Evolutionary conservation across 306 rosid genomes (phyloP), one percentile per base, ranked within the genome.

Genomic region (Crotalaria pallida): DNA sequence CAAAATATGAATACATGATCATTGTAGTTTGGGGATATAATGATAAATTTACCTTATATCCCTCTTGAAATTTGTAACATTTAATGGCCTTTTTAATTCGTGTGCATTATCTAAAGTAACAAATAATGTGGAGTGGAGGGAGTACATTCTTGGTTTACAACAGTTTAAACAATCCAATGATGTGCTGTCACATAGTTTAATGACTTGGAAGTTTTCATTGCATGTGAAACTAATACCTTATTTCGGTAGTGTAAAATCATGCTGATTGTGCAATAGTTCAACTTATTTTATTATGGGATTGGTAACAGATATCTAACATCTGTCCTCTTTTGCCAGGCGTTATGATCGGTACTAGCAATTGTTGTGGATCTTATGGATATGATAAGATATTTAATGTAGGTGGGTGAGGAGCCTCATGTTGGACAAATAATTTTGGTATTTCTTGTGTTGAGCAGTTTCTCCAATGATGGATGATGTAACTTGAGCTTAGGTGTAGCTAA

Each of bases 271-370:
- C 10, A 34, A 6, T 7, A 34, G 0, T 8, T 34, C 8, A 34
- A 31, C 1, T 8, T 34, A 8, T 7, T 1, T 34, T 38, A 38
- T 38, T 12, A 15, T 45, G 51, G 19, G 51, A 45, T 15, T 45
- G 36, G 11, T 67, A 4, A 12, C 79, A 77, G 43, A 65, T 65
- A 48, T 36, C 27, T 31, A 69, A 48, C 47, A 31, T 0, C 10
- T 43, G 36, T 69, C 13, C 22, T 59, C 76, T 60, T 67, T 65
- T 58, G 47, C 29, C 89, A 92, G 98, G 96, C 98, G 89, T 34
- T 26, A 92, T 64, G 97, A 92, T 67, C 90, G 96, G 50, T 77
- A 87, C 85, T 92, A 89, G 84, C 22, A 12, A 55, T 65, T 58
- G 72, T 57, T 49, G 19, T 65, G 75, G 74, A 58, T 60, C 56